These are phyloP conservation scores for Kuraishia piskuri DNA, from an alignment of 805 yeast genomes.

Conservation along the genomic window DNA sequence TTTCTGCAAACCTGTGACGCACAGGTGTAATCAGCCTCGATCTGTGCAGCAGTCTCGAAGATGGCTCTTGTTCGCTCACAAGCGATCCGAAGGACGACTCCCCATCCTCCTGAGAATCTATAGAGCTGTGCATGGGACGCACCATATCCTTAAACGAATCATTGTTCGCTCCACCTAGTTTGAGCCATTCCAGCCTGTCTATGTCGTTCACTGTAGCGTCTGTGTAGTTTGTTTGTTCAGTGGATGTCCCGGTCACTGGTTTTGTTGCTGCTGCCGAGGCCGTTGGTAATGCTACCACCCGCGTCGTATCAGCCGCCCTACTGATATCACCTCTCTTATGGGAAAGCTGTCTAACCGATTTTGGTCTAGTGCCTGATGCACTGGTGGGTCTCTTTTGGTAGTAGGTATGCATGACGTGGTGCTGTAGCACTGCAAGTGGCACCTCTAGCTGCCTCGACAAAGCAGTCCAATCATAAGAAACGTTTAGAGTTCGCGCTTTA, in stretches of 20 bases:
- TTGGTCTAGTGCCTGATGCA: not conserved
- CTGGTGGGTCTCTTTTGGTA: not conserved
- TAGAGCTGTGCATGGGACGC: not conserved
- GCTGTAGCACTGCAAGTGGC: not conserved
- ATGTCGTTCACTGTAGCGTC: not conserved
- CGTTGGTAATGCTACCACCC: too few relatives aligned
- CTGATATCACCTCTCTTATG: not conserved
- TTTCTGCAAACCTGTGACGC: not conserved
- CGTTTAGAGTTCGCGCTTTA: not conserved
- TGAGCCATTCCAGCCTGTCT: not conserved
- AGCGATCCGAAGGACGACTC: not conserved
- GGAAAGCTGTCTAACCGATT: not conserved
- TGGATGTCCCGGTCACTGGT: too few relatives aligned
- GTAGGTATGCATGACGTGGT: constrained; percentile 2
- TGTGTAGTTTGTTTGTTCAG: not conserved
- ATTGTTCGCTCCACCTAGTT: not conserved
- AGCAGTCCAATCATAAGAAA: constrained; percentile 1
- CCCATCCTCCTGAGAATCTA: not conserved
- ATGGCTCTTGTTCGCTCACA: not conserved
- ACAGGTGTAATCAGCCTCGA: not conserved
- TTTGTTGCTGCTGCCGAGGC: too few relatives aligned
- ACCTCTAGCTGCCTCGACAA: not conserved
- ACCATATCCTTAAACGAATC: not conserved
- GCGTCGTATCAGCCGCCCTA: not conserved
- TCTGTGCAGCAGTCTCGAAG: not conserved